Conservation (phyloP, 306 rosid genomes). For the Trichosanthes cucumerina region DNA sequence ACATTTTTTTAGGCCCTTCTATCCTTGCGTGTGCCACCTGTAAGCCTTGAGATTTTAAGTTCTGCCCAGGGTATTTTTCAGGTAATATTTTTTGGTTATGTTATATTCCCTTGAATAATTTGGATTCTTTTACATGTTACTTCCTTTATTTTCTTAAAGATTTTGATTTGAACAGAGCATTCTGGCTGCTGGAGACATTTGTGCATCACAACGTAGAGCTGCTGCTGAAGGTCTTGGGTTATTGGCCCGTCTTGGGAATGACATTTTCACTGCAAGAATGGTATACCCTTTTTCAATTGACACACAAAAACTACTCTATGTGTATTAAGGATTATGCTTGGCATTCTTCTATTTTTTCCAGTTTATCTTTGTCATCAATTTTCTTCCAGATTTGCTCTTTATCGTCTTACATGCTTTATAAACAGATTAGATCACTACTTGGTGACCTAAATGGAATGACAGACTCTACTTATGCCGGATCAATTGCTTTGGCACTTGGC, state of each 20-base stretch:
- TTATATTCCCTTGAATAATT: neutral
- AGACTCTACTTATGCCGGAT: slow-evolving; percentile 69
- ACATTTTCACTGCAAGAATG: slow-evolving; percentile 89
- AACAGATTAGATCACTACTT: slow-evolving; percentile 76
- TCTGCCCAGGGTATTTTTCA: slow-evolving; percentile 75
- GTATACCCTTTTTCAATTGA: slow-evolving; percentile 22
- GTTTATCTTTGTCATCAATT: neutral
- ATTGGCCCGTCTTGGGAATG: slow-evolving; percentile 92
- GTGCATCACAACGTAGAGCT: slow-evolving; percentile 85
- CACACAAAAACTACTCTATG: neutral
- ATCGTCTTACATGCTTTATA: slow-evolving; percentile 16
- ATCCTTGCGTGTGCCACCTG: slow-evolving; percentile 50
- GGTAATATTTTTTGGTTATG: slow-evolving; percentile 27
- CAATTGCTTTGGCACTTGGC: slow-evolving; percentile 88
- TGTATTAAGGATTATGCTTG: neutral
- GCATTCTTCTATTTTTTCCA: neutral
- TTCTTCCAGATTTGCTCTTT: slow-evolving; percentile 1
- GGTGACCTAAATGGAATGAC: slow-evolving; percentile 69
- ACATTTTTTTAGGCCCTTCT: slow-evolving; percentile 54
- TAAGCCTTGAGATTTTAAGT: slow-evolving; percentile 66
- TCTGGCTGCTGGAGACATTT: slow-evolving; percentile 85
- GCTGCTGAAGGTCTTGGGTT: slow-evolving; percentile 84
- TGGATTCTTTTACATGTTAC: neutral
- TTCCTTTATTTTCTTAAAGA: slow-evolving; percentile 1
- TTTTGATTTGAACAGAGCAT: slow-evolving; percentile 49